Evolutionary conservation across 2,329 filamentous ascomycete species (phyloP).

Genomic region (Chaetomium olivaceum): DNA sequence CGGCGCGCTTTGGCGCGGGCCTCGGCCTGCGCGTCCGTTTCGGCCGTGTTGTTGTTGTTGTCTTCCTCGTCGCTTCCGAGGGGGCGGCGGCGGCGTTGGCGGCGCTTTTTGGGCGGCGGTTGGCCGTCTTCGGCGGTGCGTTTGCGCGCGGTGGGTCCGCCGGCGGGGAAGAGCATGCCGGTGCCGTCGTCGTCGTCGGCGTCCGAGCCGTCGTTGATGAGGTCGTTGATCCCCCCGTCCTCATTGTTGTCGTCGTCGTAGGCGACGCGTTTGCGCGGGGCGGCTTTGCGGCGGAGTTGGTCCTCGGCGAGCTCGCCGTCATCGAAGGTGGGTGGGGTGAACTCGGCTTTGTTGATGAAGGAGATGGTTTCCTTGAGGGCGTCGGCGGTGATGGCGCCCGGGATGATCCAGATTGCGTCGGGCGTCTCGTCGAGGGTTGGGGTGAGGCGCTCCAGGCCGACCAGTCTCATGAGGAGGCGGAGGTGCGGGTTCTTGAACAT

Average conservation of each 20-base stretch:
- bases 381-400: constrained; percentile 62
- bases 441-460: constrained; percentile 64
- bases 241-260: constrained; percentile 71
- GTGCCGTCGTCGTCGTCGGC: constrained; percentile 44
- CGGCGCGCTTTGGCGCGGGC: constrained; percentile 62
- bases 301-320: constrained; percentile 73
- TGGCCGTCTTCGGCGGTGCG: constrained; percentile 55
- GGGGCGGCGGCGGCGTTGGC: constrained; percentile 49
- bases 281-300: constrained; percentile 72
- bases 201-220: constrained; percentile 47
- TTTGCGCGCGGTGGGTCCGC: constrained; percentile 62
- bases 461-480: constrained; percentile 76
- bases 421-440: constrained; percentile 65
- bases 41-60: too few relatives aligned
- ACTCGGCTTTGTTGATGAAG: constrained; percentile 74
- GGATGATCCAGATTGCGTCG: constrained; percentile 77
- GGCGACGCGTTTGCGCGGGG: constrained; percentile 55
- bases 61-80: constrained; percentile 39
- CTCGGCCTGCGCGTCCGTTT: constrained; percentile 60
- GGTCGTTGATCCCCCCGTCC: constrained; percentile 59
- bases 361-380: constrained; percentile 69
- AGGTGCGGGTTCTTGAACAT: constrained; percentile 90
- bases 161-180: constrained; percentile 67
- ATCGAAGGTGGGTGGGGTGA: constrained; percentile 75
- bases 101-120: constrained; percentile 59